phyloP scores from a whole-genome alignment of 306 rosid genomes.

The Herpetospermum pedunculosum region DNA sequence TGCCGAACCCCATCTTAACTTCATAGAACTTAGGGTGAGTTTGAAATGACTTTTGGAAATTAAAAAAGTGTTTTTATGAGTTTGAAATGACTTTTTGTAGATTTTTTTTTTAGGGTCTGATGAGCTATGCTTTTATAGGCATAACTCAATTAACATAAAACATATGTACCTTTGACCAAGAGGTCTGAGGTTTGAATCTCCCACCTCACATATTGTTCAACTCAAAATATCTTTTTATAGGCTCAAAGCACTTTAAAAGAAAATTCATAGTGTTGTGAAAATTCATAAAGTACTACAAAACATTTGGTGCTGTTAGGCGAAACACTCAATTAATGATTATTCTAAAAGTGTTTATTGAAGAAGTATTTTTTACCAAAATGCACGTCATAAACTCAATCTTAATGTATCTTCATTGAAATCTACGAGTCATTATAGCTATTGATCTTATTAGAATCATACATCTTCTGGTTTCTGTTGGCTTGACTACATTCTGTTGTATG shows the following conservation, averaged over 20 bases:
- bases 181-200: too few relatives aligned
- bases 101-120: too few relatives aligned
- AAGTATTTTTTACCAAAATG: too few relatives aligned
- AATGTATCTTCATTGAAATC: not conserved
- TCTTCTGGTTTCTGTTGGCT: not conserved
- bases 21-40: not conserved
- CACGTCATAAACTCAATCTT: not conserved
- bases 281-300: not conserved
- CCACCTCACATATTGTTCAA: too few relatives aligned
- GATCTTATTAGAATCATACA: not conserved
- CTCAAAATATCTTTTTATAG: too few relatives aligned
- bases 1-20: slow-evolving; percentile 5
- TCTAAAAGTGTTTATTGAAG: not conserved
- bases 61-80: too few relatives aligned
- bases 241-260: not conserved
- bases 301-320: not conserved
- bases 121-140: too few relatives aligned
- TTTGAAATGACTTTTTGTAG: too few relatives aligned
- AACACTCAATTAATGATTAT: not conserved
- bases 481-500: slow-evolving; percentile 6
- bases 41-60: not conserved
- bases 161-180: too few relatives aligned
- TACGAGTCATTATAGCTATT: not conserved
- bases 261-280: not conserved
- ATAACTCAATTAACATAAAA: too few relatives aligned